phyloP scores from a whole-genome alignment of 129 eudicot genomes.

The Mikania micrantha region DNA sequence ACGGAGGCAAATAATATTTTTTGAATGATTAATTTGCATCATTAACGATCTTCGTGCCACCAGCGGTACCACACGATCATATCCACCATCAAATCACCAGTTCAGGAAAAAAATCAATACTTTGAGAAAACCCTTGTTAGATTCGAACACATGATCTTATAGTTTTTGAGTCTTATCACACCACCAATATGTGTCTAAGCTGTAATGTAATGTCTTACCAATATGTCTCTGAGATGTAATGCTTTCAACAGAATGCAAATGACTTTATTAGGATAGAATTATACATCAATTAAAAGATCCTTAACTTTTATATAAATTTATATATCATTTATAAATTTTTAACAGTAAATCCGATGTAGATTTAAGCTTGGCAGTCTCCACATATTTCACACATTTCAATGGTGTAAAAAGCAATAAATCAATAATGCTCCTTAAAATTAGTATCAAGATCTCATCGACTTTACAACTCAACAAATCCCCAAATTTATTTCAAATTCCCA shows the following conservation, averaged over 20 bases:
- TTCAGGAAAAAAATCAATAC: too few relatives aligned
- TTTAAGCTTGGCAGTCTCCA: slow-evolving; percentile 29
- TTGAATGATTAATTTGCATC: too few relatives aligned
- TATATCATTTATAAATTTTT: not conserved
- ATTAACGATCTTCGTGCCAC: too few relatives aligned
- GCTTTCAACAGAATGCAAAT: too few relatives aligned
- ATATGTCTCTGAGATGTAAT: too few relatives aligned
- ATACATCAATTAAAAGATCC: not conserved
- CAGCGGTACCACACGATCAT: too few relatives aligned
- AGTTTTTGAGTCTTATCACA: too few relatives aligned
- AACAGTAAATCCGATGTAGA: slow-evolving; percentile 4
- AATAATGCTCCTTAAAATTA: slow-evolving; percentile 24
- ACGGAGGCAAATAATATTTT: not conserved
- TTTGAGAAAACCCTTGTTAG: too few relatives aligned
- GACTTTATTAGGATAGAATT: not conserved
- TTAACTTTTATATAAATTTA: not conserved
- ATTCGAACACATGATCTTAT: too few relatives aligned
- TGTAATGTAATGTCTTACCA: too few relatives aligned
- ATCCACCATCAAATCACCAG: too few relatives aligned
- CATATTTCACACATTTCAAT: slow-evolving; percentile 43
- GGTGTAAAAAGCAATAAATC: slow-evolving; percentile 20
- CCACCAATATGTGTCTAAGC: too few relatives aligned
- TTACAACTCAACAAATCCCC: slow-evolving; percentile 31
- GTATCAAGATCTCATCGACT: slow-evolving; percentile 45
- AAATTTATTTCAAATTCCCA: slow-evolving; percentile 27